Conservation (phyloP, 202 grass and related monocot species). For the Bolboschoenoplectus hybrid region DNA sequence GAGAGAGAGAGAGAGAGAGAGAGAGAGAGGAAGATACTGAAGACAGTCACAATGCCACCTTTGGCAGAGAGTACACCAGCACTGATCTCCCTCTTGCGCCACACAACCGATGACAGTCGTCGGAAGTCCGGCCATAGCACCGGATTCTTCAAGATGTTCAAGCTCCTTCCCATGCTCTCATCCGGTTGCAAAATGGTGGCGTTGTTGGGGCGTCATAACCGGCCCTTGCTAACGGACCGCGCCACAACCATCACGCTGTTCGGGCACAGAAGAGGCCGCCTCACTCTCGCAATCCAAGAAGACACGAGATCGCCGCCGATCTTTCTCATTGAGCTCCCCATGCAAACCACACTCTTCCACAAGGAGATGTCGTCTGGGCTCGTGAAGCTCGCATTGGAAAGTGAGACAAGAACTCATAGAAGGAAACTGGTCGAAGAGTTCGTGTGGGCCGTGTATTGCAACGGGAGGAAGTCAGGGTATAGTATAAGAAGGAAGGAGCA, state of each 20-base stretch:
- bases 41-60: constrained; percentile 54
- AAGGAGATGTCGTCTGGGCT: constrained; percentile 76
- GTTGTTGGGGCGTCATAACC: constrained; percentile 71
- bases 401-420: constrained; percentile 78
- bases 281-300: constrained; percentile 91
- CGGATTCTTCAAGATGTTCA: constrained; percentile 93
- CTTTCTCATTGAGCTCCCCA: constrained; percentile 92
- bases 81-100: constrained; percentile 63
- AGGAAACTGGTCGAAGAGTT: constrained; percentile 83
- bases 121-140: constrained; percentile 42
- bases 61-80: constrained; percentile 54
- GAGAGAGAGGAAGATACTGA: not conserved
- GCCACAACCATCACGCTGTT: constrained; percentile 86
- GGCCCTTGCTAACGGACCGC: constrained; percentile 73
- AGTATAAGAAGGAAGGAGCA: constrained; percentile 83
- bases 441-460: constrained; percentile 96
- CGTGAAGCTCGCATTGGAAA: constrained; percentile 92
- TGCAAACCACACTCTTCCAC: constrained; percentile 84
- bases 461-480: constrained; percentile 88
- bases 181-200: constrained; percentile 98
- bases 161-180: constrained; percentile 87
- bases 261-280: constrained; percentile 69
- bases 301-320: constrained; percentile 78
- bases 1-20: not conserved
- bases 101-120: constrained; percentile 58